Conservation (phyloP, 257 asterid species). For the Cinchona pubescens region DNA sequence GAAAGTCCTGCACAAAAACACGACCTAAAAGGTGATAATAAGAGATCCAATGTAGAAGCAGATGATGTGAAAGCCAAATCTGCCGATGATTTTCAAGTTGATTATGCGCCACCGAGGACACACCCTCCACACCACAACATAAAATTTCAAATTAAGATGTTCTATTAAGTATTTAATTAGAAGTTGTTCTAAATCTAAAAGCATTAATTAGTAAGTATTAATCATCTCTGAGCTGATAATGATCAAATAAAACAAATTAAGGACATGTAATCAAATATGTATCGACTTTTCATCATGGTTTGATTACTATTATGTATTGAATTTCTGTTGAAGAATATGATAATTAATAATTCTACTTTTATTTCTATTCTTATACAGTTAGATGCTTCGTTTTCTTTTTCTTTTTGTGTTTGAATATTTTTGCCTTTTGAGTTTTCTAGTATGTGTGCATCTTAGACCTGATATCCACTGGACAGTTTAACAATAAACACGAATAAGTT, state of each 20-base stretch:
- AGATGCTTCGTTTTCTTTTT: neutral
- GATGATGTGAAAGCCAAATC: slow-evolving; percentile 45
- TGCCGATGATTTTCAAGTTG: slow-evolving; percentile 41
- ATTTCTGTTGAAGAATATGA: neutral
- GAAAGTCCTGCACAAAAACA: too few species aligned
- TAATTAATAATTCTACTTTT: too few species aligned
- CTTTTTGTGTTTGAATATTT: too few species aligned
- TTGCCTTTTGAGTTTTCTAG: neutral
- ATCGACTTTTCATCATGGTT: neutral
- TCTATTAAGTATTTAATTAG: neutral
- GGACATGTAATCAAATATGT: too few species aligned
- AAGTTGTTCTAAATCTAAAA: neutral
- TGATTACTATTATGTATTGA: neutral
- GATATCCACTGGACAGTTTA: too few species aligned
- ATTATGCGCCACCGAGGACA: neutral
- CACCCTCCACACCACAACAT: slow-evolving; percentile 14
- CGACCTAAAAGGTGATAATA: neutral
- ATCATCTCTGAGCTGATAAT: neutral
- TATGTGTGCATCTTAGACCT: too few species aligned
- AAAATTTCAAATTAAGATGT: neutral
- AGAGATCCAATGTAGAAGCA: neutral
- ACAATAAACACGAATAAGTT: too few species aligned
- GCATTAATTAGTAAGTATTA: neutral
- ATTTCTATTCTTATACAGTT: neutral
- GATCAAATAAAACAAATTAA: neutral